phyloP scores from a whole-genome alignment of 257 asterid genomes.

The Coffea canephora region DNA sequence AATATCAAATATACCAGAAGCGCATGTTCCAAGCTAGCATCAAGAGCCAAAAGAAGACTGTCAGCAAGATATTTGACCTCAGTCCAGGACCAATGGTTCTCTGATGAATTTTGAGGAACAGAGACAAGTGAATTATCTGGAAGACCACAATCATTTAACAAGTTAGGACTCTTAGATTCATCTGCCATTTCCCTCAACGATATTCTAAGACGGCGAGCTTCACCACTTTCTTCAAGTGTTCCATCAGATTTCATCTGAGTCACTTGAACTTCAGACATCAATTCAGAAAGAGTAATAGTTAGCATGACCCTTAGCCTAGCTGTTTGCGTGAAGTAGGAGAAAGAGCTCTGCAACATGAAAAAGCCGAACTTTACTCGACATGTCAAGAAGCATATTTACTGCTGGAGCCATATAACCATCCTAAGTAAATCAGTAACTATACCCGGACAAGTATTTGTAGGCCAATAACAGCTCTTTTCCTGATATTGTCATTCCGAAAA shows the following conservation, averaged over 20 bases:
- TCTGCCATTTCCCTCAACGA: constrained; percentile 86
- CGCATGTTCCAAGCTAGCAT: constrained; percentile 97
- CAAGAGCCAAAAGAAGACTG: constrained; percentile 91
- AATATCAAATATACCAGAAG: constrained; percentile 62
- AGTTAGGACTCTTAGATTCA: constrained; percentile 57
- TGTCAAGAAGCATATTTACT: constrained; percentile 9
- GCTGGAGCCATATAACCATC: constrained; percentile 10
- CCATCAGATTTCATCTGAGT: constrained; percentile 95
- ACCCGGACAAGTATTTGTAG: constrained; percentile 96
- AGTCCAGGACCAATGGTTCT: constrained; percentile 78
- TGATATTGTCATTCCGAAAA: constrained; percentile 78
- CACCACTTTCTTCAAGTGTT: constrained; percentile 89
- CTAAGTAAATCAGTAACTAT: constrained; percentile 21
- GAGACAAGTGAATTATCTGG: constrained; percentile 62
- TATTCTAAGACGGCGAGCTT: constrained; percentile 86
- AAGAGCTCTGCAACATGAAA: constrained; percentile 67
- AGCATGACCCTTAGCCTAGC: constrained; percentile 89
- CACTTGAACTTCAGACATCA: constrained; percentile 99
- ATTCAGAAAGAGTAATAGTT: constrained; percentile 90
- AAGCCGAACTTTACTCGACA: constrained; percentile 20
- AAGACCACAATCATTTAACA: constrained; percentile 70
- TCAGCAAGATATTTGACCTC: constrained; percentile 74
- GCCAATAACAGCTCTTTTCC: constrained; percentile 90
- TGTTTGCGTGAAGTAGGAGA: constrained; percentile 75
- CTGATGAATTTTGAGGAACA: constrained; percentile 43